Evolutionary conservation across 202 grass and related monocot genomes (phyloP), one percentile per base, ranked within the genome.

Genomic region (Zizania palustris): DNA sequence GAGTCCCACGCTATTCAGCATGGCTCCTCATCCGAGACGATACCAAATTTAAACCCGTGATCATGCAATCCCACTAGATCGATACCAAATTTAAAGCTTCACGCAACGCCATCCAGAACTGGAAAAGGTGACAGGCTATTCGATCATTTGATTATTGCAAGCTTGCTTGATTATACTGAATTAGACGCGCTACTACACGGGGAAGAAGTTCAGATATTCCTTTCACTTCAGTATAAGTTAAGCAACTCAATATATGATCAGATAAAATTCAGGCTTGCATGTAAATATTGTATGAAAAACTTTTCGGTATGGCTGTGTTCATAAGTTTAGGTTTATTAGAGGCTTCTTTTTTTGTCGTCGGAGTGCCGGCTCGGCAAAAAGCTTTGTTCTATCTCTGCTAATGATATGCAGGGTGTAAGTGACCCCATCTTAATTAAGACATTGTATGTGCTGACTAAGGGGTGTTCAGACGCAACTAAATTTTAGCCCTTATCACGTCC

Each of bases 371-470:
- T 41, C 21, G 69, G 44, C 69, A 5, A 74, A 5, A 74, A 28
- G 69, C 62, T 49, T 84, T 79, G 43, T 79, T 78, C 39, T 6
- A 51, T 60, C 14, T 72, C 37, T 60, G 59, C 9, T 57, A n/a
- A 4, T 46, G 63, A 38, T 80, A 70, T 67, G 63, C 83, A 63
- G 63, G 77, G 54, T 69, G 63, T 80, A 66, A 18, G 37, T 66
- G 76, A 61, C 62, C 76, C 46, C 63, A 62, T 41, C 68, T 65
- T 34, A 14, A n/a, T 18, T 22, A 28, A 28, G 28, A 28, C 28
- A 28, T 0, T 28, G 2, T 28, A 28, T 28, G 28, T 28, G 28
- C 28, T 28, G n/a, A n/a, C n/a, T n/a, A n/a, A n/a, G n/a, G n/a
- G n/a, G n/a, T n/a, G n/a, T n/a, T n/a, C n/a, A n/a, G n/a, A n/a